These are phyloP conservation scores for Darksidea phi DNA, from an alignment of 495 filamentous ascomycete species.

Conservation along the genomic window DNA sequence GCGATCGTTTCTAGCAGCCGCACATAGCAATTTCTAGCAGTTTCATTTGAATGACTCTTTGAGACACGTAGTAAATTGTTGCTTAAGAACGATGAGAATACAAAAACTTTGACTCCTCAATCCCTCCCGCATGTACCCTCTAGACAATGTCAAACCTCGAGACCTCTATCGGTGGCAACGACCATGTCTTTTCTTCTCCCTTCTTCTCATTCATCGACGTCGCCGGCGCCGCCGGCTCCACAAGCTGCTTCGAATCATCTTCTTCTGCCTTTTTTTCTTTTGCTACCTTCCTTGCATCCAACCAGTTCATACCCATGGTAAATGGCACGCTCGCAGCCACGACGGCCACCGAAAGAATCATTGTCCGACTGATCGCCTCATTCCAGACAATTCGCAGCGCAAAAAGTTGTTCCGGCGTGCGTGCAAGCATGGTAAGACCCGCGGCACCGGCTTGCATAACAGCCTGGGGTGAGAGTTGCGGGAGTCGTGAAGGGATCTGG, in stretches of 20 bases:
- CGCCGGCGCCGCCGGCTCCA: too few relatives aligned
- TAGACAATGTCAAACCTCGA: too few relatives aligned
- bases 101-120: too few relatives aligned
- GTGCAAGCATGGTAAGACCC: background rate
- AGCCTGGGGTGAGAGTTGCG: background rate
- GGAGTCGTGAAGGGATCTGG: background rate
- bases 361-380: background rate
- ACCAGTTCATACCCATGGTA: constrained; percentile 3
- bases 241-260: background rate
- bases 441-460: background rate
- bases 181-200: too few relatives aligned
- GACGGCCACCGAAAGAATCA: background rate
- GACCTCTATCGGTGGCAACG: too few relatives aligned
- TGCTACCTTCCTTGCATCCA: background rate
- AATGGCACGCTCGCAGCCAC: background rate
- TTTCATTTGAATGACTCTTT: too few relatives aligned
- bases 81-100: too few relatives aligned
- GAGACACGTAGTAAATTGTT: too few relatives aligned
- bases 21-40: too few relatives aligned
- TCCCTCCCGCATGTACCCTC: too few relatives aligned
- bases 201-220: too few relatives aligned
- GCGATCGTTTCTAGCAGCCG: too few relatives aligned
- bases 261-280: constrained; percentile 1
- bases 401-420: background rate
- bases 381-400: background rate